phyloP scores from a whole-genome alignment of 768 basidiomycete genomes.

The Basidioascus undulatus region DNA sequence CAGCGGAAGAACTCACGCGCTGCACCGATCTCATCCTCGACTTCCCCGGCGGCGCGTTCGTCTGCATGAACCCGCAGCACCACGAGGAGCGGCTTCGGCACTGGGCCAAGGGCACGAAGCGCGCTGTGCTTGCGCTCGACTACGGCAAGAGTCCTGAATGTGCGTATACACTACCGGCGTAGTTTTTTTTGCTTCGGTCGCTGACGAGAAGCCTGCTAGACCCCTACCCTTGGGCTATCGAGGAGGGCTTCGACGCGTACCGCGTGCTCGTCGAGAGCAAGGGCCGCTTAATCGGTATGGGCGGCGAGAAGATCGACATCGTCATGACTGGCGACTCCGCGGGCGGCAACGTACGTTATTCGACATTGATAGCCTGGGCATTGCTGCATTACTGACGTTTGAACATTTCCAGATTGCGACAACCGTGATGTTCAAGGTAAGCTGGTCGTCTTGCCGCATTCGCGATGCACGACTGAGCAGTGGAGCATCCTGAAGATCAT shows the following conservation, averaged over 20 bases:
- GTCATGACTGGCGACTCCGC: conserved; percentile 89
- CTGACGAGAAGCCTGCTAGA: conserved; percentile 1
- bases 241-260: conserved; percentile 84
- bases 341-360: too few species aligned
- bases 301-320: conserved; percentile 39
- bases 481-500: conserved; percentile 68
- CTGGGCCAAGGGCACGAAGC: conserved; percentile 60
- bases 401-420: too few species aligned
- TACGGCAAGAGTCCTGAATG: conserved; percentile 96
- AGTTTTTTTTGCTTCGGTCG: too few species aligned
- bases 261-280: conserved; percentile 51
- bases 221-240: conserved; percentile 89
- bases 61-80: conserved; percentile 85
- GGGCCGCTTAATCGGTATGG: conserved; percentile 61
- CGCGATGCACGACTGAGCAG: too few species aligned
- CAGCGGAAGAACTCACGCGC: conserved; percentile 34
- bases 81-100: conserved; percentile 76
- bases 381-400: too few species aligned
- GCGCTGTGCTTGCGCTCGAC: conserved; percentile 62
- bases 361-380: too few species aligned
- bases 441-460: too few species aligned
- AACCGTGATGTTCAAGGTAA: too few species aligned
- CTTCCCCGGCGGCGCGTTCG: conserved; percentile 87
- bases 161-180: conserved; percentile 19
- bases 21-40: conserved; percentile 69